Evolutionary conservation across 805 yeast genomes (phyloP).

Genomic region (Saccharomycopsis amapae): DNA sequence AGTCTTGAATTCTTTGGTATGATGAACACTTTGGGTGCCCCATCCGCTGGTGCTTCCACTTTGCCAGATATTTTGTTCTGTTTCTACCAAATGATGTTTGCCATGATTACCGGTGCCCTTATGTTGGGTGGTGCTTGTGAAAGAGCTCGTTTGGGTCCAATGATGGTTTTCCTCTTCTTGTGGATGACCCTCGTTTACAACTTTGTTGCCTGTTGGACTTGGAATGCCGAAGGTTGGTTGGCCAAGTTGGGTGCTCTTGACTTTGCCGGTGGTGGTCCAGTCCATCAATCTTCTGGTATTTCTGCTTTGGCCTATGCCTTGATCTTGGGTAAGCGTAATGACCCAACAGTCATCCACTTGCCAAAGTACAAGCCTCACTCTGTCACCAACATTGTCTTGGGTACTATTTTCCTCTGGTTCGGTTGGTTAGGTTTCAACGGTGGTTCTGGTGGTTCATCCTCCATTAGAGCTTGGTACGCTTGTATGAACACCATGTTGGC

Average conservation of each 20-base stretch:
- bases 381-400: conserved; percentile 82
- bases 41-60: conserved; percentile 48
- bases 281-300: conserved; percentile 89
- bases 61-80: conserved; percentile 90
- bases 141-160: conserved; percentile 91
- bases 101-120: conserved; percentile 84
- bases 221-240: conserved; percentile 95
- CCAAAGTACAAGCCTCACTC: conserved; percentile 94
- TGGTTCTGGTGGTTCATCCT: conserved; percentile 92
- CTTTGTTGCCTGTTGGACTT: conserved; percentile 95
- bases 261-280: conserved; percentile 99
- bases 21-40: conserved; percentile 76
- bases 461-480: conserved; percentile 93
- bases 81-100: conserved; percentile 95
- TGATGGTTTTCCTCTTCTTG: conserved; percentile 88
- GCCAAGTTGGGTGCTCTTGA: conserved; percentile 76
- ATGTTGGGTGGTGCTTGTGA: conserved; percentile 98
- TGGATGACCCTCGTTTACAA: conserved; percentile 96
- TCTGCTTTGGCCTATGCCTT: conserved; percentile 94
- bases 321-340: conserved; percentile 86
- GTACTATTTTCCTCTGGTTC: conserved; percentile 93
- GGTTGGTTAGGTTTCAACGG: conserved; percentile 99
- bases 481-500: conserved; percentile 89
- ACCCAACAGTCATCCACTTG: conserved; percentile 60
- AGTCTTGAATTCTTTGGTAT: conserved; percentile 74